phyloP scores from a whole-genome alignment of 495 filamentous ascomycete species.

The Aspergillus cavernicola region DNA sequence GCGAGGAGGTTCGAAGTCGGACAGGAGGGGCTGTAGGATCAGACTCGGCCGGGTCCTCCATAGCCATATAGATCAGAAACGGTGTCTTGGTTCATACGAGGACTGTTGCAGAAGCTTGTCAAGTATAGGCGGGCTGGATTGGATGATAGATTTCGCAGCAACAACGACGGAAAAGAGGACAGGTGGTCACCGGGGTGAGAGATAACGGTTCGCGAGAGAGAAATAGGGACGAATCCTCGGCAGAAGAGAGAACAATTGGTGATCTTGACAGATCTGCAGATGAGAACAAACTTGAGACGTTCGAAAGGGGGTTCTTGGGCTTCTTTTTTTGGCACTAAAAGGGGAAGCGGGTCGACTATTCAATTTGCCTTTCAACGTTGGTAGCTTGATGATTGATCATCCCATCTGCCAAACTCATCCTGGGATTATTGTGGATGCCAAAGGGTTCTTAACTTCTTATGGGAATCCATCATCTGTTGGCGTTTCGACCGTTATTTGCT shows the following conservation, averaged over 20 bases:
- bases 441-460: not conserved
- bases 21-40: conserved; percentile 25
- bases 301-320: conserved; percentile 20
- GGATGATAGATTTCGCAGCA: not conserved
- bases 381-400: not conserved
- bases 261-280: conserved; percentile 20
- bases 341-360: conserved; percentile 27
- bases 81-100: conserved; percentile 8
- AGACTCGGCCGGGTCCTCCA: conserved; percentile 34
- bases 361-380: conserved; percentile 2
- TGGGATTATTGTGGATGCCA: not conserved
- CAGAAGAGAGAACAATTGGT: conserved; percentile 8
- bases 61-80: conserved; percentile 16
- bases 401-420: not conserved
- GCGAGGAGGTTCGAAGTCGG: conserved; percentile 52
- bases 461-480: not conserved
- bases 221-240: conserved; percentile 19
- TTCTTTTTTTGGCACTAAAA: conserved; percentile 24
- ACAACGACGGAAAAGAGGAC: conserved; percentile 15
- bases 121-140: not conserved
- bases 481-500: conserved; percentile 1
- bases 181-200: conserved; percentile 18
- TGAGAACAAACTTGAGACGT: conserved; percentile 14
- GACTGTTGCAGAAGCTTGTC: not conserved
- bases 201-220: conserved; percentile 10